A percentile compares a stretch with the other conserved stretches of the same genome.
phyloP scores from a whole-genome alignment of 441 rosid species.

The Adansonia gregorii region DNA sequence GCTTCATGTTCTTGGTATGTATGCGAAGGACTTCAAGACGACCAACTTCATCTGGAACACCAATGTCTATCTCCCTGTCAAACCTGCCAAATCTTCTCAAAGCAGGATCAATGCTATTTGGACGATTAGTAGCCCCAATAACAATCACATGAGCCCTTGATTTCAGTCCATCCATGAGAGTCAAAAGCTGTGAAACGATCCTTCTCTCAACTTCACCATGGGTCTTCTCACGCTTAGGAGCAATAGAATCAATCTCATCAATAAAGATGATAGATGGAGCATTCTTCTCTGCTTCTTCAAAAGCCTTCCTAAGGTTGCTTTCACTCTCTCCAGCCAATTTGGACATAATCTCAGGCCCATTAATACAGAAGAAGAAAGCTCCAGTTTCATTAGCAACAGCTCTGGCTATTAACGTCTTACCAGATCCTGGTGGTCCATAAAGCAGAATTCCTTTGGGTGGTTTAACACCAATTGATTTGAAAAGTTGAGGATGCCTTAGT shows the following conservation, averaged over 20 bases:
- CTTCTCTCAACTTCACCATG: constrained; percentile 36
- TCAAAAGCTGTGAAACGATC: constrained; percentile 67
- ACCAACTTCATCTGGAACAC: constrained; percentile 72
- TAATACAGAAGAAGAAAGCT: constrained; percentile 69
- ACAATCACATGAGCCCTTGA: constrained; percentile 57
- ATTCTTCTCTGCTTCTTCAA: no score
- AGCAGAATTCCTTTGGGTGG: constrained; percentile 79
- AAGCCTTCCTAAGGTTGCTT: background rate
- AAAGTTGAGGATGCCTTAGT: constrained; percentile 76
- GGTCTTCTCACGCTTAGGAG: no score
- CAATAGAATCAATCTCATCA: no score
- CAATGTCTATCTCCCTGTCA: constrained; percentile 66
- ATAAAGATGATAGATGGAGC: no score
- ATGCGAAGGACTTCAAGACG: constrained; percentile 59
- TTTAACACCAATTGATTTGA: constrained; percentile 75
- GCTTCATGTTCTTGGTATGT: constrained; percentile 62
- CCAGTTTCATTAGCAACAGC: constrained; percentile 78
- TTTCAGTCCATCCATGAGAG: constrained; percentile 62
- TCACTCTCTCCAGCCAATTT: constrained; percentile 82
- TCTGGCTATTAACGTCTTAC: constrained; percentile 68
- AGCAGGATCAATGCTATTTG: constrained; percentile 57
- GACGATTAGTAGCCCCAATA: constrained; percentile 58
- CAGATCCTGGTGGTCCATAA: constrained; percentile 74
- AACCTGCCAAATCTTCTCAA: constrained; percentile 62
- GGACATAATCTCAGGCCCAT: constrained; percentile 76